phyloP scores from a whole-genome alignment of 2,329 filamentous ascomycete genomes.

The Colletotrichum costaricense region DNA sequence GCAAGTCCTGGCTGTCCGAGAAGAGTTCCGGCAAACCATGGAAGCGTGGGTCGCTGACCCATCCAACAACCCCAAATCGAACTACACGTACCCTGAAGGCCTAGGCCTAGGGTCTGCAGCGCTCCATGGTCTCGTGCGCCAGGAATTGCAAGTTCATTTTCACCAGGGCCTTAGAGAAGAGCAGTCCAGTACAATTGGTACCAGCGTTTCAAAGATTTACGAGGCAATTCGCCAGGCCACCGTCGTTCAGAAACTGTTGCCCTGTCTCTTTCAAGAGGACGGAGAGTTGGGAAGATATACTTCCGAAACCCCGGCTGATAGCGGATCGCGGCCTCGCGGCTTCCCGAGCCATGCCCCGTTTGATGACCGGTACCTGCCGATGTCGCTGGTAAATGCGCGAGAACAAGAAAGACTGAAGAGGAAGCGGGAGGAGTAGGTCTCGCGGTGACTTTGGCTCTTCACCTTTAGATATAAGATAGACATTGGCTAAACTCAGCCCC shows the following conservation, averaged over 20 bases:
- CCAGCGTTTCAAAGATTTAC: constrained; percentile 45
- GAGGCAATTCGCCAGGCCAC: constrained; percentile 37
- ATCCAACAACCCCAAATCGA: constrained; percentile 5
- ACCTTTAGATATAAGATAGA: background rate
- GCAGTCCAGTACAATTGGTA: constrained; percentile 47
- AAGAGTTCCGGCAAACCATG: constrained; percentile 11
- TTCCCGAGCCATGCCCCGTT: too few relatives aligned
- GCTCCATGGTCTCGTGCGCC: constrained; percentile 46
- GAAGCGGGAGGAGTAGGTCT: background rate
- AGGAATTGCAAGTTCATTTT: constrained; percentile 41
- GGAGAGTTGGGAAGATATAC: background rate
- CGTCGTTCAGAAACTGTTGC: constrained; percentile 23
- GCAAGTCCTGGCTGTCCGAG: background rate
- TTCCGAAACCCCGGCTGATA: background rate
- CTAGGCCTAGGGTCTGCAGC: constrained; percentile 45
- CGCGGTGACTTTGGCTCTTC: background rate
- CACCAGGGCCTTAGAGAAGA: constrained; percentile 46
- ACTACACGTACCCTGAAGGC: constrained; percentile 19
- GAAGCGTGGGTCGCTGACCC: constrained; percentile 21
- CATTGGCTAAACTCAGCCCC: background rate
- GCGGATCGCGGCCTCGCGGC: background rate
- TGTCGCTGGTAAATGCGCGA: too few relatives aligned
- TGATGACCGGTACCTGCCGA: background rate
- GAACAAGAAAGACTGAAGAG: background rate
- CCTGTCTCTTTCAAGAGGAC: background rate